Base-by-base conservation (phyloP, 2,329 filamentous ascomycete genomes). In the Colletotrichum tropicicola region DNA sequence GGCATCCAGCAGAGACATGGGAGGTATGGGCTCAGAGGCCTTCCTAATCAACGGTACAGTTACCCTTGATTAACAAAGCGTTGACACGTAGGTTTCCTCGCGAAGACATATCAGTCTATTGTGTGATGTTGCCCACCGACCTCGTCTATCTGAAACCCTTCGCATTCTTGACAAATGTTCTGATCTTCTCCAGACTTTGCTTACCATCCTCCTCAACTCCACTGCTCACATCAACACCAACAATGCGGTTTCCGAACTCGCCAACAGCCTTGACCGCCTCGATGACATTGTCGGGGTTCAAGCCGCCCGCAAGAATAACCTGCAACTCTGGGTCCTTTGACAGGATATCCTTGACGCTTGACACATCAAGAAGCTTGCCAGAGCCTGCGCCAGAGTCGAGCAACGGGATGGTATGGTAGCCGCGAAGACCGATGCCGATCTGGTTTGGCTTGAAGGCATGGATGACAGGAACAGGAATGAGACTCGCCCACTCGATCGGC, bases 381-480 rank as follows among this genome's bases (percentile, higher is more conserved):
- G 93, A 92, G 1, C 95, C 96, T 15, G 89, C 86, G 2, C 93
- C 95, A 8, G 95, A 93, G 77, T 99, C 97, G 19, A 99, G 84
- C 7, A 99, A 82, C 3, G 95, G 91, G 27, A 97, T 80, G 2
- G 89, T 87, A 75, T 99, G 96, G 75, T 93, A 97, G 9, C 93
- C 94, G 59, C 93, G 87, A 43, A 85, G 79, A 7, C 89, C 89
- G 47, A 97, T 81, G 1, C 90, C 92, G n/a, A 87, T 79, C 53
- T 94, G 89, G 3, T 85, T 87, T 0, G 94, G 93, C 56, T 89
- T 89, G 79, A 98, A 99, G 52, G 91, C 92, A 69, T 89, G 90
- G 68, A 99, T 89, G 5, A 99, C 94, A 0, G 96, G 96, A 0
- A 98, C 94, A 1, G 96, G 94, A 51, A 99, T 93, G n/a, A 92